Evolutionary conservation across 2,329 filamentous ascomycete species (phyloP).

Genomic region (Ceratocystis harringtonii): DNA sequence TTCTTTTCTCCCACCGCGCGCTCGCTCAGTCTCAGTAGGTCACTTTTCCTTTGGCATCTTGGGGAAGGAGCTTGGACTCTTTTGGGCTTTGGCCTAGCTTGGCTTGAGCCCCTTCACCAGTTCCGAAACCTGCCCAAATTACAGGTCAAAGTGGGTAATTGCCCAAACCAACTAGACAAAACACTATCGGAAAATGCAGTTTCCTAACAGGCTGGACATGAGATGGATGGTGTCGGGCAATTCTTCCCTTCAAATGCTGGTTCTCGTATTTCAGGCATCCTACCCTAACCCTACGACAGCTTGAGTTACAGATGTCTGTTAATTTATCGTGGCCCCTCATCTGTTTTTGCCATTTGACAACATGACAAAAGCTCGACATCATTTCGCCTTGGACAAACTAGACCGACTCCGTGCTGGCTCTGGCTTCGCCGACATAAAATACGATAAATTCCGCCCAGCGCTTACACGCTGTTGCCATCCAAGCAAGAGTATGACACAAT

Average conservation of each 20-base stretch:
- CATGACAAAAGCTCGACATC: no score
- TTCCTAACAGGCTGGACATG: neutral
- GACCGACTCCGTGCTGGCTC: no score
- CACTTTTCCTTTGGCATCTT: neutral
- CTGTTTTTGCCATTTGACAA: no score
- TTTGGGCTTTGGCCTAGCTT: neutral
- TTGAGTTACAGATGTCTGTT: neutral
- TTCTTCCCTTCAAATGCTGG: neutral
- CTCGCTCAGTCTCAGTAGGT: neutral
- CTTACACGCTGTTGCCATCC: neutral
- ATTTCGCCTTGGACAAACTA: no score
- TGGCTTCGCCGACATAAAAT: neutral
- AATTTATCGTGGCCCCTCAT: neutral
- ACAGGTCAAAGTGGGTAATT: conserved; percentile 4
- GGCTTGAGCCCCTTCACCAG: conserved; percentile 2
- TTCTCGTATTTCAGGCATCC: neutral
- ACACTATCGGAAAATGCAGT: neutral
- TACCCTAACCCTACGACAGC: neutral
- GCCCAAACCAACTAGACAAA: neutral
- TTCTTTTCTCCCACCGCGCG: neutral
- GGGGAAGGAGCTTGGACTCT: neutral
- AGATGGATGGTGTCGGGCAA: neutral
- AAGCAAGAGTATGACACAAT: neutral
- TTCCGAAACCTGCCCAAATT: conserved; percentile 6
- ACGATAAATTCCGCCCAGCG: neutral